Conservation (phyloP, 2,329 filamentous ascomycete species). For the Westerdykella ornata region DNA sequence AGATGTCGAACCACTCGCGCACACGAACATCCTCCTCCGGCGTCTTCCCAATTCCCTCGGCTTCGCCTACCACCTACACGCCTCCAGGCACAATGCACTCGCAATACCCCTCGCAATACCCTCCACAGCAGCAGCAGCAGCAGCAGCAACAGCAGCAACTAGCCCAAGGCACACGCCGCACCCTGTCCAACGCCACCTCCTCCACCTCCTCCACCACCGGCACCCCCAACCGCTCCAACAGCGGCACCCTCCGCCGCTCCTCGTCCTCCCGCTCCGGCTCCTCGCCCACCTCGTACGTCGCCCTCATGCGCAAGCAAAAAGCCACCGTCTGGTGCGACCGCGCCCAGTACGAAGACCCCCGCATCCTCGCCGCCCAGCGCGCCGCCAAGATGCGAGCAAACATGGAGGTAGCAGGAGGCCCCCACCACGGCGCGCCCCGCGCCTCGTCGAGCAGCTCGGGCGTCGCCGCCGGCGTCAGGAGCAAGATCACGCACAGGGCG, state of each 20-base stretch:
- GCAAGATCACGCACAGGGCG: constrained; percentile 83
- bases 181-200: constrained; percentile 61
- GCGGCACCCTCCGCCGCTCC: constrained; percentile 60
- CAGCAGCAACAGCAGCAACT: no score
- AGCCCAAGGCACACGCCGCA: constrained; percentile 44
- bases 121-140: constrained; percentile 6
- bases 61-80: constrained; percentile 18
- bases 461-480: constrained; percentile 52
- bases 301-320: constrained; percentile 92
- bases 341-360: constrained; percentile 83
- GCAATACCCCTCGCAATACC: constrained; percentile 30
- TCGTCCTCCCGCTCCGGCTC: constrained; percentile 68
- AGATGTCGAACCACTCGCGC: constrained; percentile 28
- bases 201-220: constrained; percentile 59
- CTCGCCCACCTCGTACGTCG: constrained; percentile 73
- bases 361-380: constrained; percentile 72
- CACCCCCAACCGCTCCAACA: constrained; percentile 43
- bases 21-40: constrained; percentile 36
- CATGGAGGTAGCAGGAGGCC: constrained; percentile 68
- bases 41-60: constrained; percentile 21
- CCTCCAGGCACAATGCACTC: constrained; percentile 15
- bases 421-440: constrained; percentile 31
- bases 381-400: constrained; percentile 82
- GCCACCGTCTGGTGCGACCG: constrained; percentile 98
- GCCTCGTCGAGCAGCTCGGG: constrained; percentile 36